These are phyloP conservation scores for Dendrocalamus latiflorus DNA, from an alignment of 202 grass and related monocot species.

Conservation along the genomic window DNA sequence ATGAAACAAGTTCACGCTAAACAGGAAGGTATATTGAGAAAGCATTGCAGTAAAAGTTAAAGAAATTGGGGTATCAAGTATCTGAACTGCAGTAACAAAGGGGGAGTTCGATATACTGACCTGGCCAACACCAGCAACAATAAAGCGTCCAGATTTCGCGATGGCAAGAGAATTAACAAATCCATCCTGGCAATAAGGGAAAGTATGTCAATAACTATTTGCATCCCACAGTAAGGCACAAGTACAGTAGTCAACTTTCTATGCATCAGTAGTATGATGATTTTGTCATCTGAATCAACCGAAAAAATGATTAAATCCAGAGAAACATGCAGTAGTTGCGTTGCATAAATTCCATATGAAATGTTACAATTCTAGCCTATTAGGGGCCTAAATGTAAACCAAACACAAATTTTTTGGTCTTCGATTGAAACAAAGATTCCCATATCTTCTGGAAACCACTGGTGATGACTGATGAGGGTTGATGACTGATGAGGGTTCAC, in stretches of 20 bases:
- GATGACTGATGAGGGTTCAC: too few relatives aligned
- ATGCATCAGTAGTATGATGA: neutral
- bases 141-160: conserved; percentile 67
- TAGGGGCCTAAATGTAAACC: too few relatives aligned
- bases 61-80: neutral
- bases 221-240: neutral
- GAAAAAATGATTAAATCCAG: too few relatives aligned
- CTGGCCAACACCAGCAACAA: conserved; percentile 84
- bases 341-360: too few relatives aligned
- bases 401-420: too few relatives aligned
- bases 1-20: neutral
- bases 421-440: too few relatives aligned
- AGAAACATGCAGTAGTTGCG: too few relatives aligned
- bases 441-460: too few relatives aligned
- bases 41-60: neutral
- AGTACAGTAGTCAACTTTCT: neutral
- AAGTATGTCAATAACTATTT: neutral
- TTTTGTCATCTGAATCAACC: too few relatives aligned
- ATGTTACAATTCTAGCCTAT: too few relatives aligned
- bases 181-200: conserved; percentile 43
- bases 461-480: too few relatives aligned
- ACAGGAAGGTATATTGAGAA: neutral
- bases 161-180: conserved; percentile 75
- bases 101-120: conserved; percentile 23
- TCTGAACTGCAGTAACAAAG: neutral